These are phyloP conservation scores for Neolentinus lepideus DNA, from an alignment of 1,284 basidiomycete species.

Conservation along the genomic window DNA sequence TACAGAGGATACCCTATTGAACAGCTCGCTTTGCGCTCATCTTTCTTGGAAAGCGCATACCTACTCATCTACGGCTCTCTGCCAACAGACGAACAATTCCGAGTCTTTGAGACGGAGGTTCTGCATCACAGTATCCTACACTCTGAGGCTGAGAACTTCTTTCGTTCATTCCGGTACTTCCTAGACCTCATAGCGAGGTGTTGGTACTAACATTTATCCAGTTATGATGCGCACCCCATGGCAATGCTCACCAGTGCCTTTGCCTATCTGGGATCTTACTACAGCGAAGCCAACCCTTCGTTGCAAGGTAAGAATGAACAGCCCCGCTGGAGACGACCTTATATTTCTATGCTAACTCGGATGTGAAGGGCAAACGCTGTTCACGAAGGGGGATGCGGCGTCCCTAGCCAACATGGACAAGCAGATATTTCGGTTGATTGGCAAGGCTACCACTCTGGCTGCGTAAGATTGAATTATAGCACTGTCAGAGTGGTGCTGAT, in stretches of 20 bases:
- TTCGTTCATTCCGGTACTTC: constrained; percentile 65
- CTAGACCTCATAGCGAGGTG: background rate
- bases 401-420: constrained; percentile 80
- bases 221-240: constrained; percentile 88
- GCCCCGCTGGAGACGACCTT: constrained; percentile 1
- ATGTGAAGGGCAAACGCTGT: constrained; percentile 65
- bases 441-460: constrained; percentile 82
- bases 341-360: background rate
- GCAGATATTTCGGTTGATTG: constrained; percentile 82
- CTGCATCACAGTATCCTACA: constrained; percentile 75
- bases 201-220: constrained; percentile 16
- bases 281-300: constrained; percentile 75
- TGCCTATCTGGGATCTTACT: constrained; percentile 81
- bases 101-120: constrained; percentile 65
- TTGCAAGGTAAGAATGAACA: constrained; percentile 44
- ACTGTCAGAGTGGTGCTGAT: background rate
- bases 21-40: constrained; percentile 72
- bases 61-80: constrained; percentile 83
- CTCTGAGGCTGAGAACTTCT: constrained; percentile 74
- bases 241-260: constrained; percentile 81
- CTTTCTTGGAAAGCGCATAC: constrained; percentile 78
- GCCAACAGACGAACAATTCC: constrained; percentile 58
- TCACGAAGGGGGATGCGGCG: constrained; percentile 55
- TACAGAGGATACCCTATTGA: constrained; percentile 87
- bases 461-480: constrained; percentile 42